phyloP scores from a whole-genome alignment of 805 yeast genomes.

The Candida ortonii region DNA sequence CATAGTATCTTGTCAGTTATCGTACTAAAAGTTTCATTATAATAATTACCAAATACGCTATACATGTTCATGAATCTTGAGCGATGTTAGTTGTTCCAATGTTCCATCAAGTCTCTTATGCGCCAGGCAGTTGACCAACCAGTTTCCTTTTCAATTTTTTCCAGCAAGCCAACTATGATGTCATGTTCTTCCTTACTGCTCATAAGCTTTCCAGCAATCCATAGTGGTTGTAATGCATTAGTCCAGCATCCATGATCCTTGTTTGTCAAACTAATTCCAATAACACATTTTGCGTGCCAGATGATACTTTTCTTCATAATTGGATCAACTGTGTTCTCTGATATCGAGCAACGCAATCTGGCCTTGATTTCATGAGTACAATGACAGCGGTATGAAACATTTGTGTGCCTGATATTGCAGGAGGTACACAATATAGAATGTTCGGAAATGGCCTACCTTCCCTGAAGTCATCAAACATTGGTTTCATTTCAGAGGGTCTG shows the following conservation, averaged over 20 bases:
- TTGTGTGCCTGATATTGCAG: slow-evolving; percentile 41
- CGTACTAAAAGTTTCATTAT: too few relatives aligned
- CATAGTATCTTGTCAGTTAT: too few relatives aligned
- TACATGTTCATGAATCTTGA: too few relatives aligned
- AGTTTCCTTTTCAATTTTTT: slow-evolving; percentile 22
- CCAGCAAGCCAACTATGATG: slow-evolving; percentile 21
- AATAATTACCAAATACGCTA: too few relatives aligned
- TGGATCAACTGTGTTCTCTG: slow-evolving; percentile 11
- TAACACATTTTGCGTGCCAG: slow-evolving; percentile 39
- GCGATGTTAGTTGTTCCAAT: slow-evolving; percentile 23
- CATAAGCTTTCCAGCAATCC: slow-evolving; percentile 28
- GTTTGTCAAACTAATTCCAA: slow-evolving; percentile 35
- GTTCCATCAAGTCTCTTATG: slow-evolving; percentile 22
- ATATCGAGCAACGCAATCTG: slow-evolving; percentile 20
- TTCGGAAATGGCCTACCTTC: slow-evolving; percentile 37
- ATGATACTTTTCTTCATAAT: slow-evolving; percentile 17
- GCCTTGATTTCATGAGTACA: slow-evolving; percentile 40
- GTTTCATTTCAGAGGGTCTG: slow-evolving; percentile 34
- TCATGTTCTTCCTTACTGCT: slow-evolving; percentile 26
- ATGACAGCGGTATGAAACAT: slow-evolving; percentile 41
- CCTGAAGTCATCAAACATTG: slow-evolving; percentile 24
- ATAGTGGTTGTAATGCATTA: slow-evolving; percentile 27
- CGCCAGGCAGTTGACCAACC: slow-evolving; percentile 26
- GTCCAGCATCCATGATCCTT: slow-evolving; percentile 26
- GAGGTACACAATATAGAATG: slow-evolving; percentile 37